Evolutionary conservation across 2,329 filamentous ascomycete genomes (phyloP), one percentile per base, ranked within the genome.

Genomic region (Lachnellula suecica): DNA sequence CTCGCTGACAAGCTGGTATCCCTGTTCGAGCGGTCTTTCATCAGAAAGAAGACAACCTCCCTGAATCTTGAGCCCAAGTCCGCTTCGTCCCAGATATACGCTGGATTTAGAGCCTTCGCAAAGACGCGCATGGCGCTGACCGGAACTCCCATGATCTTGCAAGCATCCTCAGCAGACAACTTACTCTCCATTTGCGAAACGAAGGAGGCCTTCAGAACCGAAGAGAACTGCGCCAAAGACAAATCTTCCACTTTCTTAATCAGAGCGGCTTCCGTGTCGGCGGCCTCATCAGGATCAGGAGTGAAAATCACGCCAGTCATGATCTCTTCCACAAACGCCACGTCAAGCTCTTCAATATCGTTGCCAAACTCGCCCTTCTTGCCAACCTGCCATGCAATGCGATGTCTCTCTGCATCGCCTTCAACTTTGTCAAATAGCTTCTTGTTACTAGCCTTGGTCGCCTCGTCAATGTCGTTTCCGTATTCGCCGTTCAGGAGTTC

Each of bases 381-480:
- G 4, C 55, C 57, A n/a, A 59, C 53, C 44, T 59, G 55, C 57
- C 57, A 59, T 2, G 55, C 48, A 15, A 58, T 52, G 17, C 57
- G 45, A 2, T 10, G 5, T 27, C 45, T 42, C 40, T 59, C 57
- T 24, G 51, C 57, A 49, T 59, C 55, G 7, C 55, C 47, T 6
- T 51, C 37, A 15, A 47, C 50, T 15, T 54, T 47, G 15, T 34
- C 29, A 10, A 47, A 44, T 6, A 54, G 40, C 25, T 48, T 46
- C 10, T 37, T 38, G 5, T 50, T 51, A 9, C 49, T 38, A 4
- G 40, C 27, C 34, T 52, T 52, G 3, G 34, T 46, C 5, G 19
- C 13, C 19, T 45, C 47, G 17, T 53, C 49, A 19, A 53, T 19
- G 10, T 50, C 54, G 9, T 45, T 24, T 2, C 31, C 47, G 17